Conservation (phyloP, 2,329 filamentous ascomycete species). For the Chaetomium sp. region DNA sequence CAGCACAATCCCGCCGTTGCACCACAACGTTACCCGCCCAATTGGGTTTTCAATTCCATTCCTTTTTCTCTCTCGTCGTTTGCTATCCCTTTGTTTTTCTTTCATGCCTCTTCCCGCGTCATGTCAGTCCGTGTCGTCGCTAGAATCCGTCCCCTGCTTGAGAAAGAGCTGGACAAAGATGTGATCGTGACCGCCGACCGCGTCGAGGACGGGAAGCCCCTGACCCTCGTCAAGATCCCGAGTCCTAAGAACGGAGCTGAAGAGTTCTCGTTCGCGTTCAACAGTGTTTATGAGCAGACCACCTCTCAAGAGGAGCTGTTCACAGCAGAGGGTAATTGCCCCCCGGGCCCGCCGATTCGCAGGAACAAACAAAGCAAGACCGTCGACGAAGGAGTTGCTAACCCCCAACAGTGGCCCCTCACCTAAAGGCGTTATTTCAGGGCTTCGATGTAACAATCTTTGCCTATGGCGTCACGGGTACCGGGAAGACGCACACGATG, state of each 20-base stretch:
- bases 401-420: slow-evolving; percentile 64
- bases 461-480: slow-evolving; percentile 88
- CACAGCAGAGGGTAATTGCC: slow-evolving; percentile 67
- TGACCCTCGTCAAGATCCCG: slow-evolving; percentile 75
- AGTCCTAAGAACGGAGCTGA: slow-evolving; percentile 90
- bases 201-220: slow-evolving; percentile 53
- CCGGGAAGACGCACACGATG: slow-evolving; percentile 95
- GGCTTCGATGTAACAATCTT: slow-evolving; percentile 86
- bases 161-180: slow-evolving; percentile 80
- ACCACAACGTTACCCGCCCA: slow-evolving; percentile 6
- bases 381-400: neutral
- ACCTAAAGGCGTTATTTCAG: slow-evolving; percentile 85
- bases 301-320: slow-evolving; percentile 84
- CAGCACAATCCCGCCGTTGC: neutral
- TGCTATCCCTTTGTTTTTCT: slow-evolving; percentile 6
- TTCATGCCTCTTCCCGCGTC: slow-evolving; percentile 13
- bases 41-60: slow-evolving; percentile 1
- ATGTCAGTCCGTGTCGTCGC: slow-evolving; percentile 81
- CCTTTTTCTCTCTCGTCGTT: neutral
- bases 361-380: too few relatives aligned
- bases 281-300: slow-evolving; percentile 77
- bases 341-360: too few relatives aligned
- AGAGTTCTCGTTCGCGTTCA: slow-evolving; percentile 91
- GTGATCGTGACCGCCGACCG: slow-evolving; percentile 69
- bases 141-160: slow-evolving; percentile 79